Evolutionary conservation across 2,329 filamentous ascomycete species (phyloP).

Genomic region (Cladophialophora carrionii): DNA sequence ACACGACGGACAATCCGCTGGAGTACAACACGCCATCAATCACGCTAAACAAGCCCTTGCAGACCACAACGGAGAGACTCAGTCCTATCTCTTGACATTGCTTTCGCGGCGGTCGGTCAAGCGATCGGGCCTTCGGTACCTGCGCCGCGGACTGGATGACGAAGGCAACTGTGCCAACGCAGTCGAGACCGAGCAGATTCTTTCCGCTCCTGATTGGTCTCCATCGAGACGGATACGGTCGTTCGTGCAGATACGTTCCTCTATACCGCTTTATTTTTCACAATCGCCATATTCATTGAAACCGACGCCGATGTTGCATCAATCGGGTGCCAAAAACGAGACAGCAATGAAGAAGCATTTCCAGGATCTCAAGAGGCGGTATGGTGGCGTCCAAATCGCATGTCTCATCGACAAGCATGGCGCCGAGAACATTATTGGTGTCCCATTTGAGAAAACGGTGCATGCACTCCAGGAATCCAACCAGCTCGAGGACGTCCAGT

Average conservation of each 20-base stretch:
- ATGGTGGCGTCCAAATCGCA: constrained; percentile 76
- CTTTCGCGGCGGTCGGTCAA: constrained; percentile 88
- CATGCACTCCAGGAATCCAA: constrained; percentile 67
- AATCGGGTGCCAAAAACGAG: constrained; percentile 77
- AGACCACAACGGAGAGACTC: constrained; percentile 41
- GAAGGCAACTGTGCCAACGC: constrained; percentile 85
- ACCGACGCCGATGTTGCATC: constrained; percentile 78
- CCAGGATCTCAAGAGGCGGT: constrained; percentile 66
- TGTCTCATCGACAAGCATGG: constrained; percentile 89
- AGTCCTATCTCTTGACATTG: constrained; percentile 75
- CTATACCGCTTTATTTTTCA: constrained; percentile 92
- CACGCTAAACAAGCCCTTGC: constrained; percentile 34
- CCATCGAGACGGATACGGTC: constrained; percentile 69
- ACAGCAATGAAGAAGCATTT: constrained; percentile 81
- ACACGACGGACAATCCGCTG: constrained; percentile 49
- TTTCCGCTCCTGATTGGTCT: constrained; percentile 72
- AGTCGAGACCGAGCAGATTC: constrained; percentile 93
- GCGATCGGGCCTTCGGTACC: constrained; percentile 83
- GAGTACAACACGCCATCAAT: constrained; percentile 25
- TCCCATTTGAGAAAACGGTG: constrained; percentile 72
- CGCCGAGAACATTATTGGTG: constrained; percentile 76
- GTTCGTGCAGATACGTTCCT: constrained; percentile 84
- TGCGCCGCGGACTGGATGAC: constrained; percentile 87
- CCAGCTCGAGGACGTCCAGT: constrained; percentile 62
- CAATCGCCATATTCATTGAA: constrained; percentile 94